Base-by-base conservation (phyloP, 2,329 filamentous ascomycete genomes). In the Diaporthe sp. region DNA sequence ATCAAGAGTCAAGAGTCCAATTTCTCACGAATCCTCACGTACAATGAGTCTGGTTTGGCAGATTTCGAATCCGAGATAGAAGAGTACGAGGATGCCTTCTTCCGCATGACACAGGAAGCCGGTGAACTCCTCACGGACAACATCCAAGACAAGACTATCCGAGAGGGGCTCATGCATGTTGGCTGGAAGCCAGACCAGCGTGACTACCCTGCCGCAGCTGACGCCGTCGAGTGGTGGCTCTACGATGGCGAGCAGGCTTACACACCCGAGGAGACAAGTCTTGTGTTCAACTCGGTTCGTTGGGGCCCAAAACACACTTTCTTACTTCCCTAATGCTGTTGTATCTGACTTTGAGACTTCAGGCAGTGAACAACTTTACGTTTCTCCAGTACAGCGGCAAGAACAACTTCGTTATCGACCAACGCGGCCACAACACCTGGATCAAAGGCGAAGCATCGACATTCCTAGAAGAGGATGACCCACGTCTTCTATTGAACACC, bases 221-320 rank as follows among this genome's bases (percentile, higher is more conserved):
- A 68, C 4, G 62, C 62, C 13, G 62, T 53, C 7, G 62, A 68
- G 31, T 68, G 62, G 46, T 68, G 62, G 62, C 44, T 37, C 15
- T 68, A 53, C 22, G 62, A 53, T 31, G 28, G 46, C 13, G 62
- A 68, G 46, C 44, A 51, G 46, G 62, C 46, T 10, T 68, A 51
- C n/a, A 51, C 46, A 4, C 62, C 62, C 3, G 62, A 68, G 22
- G 44, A 68, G 62, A 68, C 44, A n/a, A 68, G 62, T 34, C 46
- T 68, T 4, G 46, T 68, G 3, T 68, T 68, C 22, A 67, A 67
- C 31, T 67, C 62, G 44, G 61, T 67, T 37, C 17, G 61, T 67
- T 19, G 8, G 2, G 49, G 15, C 25, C 15, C 13, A 4, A 28
- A n/a, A 3, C 1, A 9, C 13, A 34, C 12, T 22, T 25, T 7